A percentile compares a stretch with the other conserved stretches of the same genome.
phyloP scores from a whole-genome alignment of 1,284 basidiomycete species.

The Sanghuangporus baumii region DNA sequence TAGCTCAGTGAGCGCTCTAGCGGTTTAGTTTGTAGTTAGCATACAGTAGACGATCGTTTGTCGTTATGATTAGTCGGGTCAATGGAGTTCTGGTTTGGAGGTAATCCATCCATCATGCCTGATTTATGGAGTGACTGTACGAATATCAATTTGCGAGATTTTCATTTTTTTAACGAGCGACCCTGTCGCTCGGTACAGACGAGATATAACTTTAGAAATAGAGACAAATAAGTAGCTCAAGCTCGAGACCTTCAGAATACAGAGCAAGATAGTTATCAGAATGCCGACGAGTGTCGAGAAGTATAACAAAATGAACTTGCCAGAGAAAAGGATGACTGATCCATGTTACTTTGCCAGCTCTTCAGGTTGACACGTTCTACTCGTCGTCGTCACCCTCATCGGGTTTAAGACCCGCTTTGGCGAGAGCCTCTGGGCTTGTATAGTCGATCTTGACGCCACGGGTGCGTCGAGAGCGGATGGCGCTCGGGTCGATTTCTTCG shows the following conservation, averaged over 20 bases:
- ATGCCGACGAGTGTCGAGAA: not conserved
- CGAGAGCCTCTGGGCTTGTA: slow-evolving; percentile 16
- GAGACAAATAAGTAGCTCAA: not conserved
- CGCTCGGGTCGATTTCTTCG: slow-evolving; percentile 15
- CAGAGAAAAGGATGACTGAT: not conserved
- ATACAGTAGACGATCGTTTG: not conserved
- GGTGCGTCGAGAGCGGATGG: slow-evolving; percentile 13
- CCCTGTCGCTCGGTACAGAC: not conserved
- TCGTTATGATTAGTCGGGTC: too few relatives aligned
- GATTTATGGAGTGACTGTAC: not conserved
- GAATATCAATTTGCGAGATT: not conserved
- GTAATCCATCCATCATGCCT: not conserved
- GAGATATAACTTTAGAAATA: not conserved
- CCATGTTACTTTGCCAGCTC: too few relatives aligned
- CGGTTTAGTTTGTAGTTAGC: slow-evolving; percentile 3
- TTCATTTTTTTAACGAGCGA: not conserved
- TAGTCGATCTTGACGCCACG: slow-evolving; percentile 18
- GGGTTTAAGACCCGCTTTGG: slow-evolving; percentile 15
- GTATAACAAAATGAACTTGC: not conserved
- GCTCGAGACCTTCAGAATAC: not conserved
- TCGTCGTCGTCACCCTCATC: slow-evolving; percentile 15
- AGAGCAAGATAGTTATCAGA: not conserved
- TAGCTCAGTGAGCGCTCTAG: slow-evolving; percentile 16
- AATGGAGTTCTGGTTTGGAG: not conserved
- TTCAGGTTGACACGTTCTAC: not conserved